Percentiles rank a stretch among this genome's conserved stretches.
Evolutionary conservation across 208 protist species (phyloP).

Genomic region (Acanthamoeba healyi): DNA sequence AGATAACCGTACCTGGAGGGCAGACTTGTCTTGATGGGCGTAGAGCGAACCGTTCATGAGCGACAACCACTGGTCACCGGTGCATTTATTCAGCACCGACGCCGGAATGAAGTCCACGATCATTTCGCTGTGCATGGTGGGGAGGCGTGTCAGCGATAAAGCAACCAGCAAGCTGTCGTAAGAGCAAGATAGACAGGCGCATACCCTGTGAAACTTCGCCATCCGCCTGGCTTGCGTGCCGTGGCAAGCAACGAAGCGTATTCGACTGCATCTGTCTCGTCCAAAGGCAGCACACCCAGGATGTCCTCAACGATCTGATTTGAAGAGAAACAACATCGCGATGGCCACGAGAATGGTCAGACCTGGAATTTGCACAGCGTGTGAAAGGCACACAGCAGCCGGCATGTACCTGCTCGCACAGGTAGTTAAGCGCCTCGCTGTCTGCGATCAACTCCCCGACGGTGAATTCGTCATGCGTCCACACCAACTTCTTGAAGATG

Average conservation of each 20-base stretch:
- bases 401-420: slow-evolving; percentile 6
- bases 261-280: too few relatives aligned
- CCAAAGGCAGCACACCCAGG: too few relatives aligned
- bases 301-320: too few relatives aligned
- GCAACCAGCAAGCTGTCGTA: neutral
- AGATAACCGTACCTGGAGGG: neutral
- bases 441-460: neutral
- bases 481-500: slow-evolving; percentile 16
- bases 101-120: neutral
- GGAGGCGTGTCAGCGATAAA: too few relatives aligned
- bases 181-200: too few relatives aligned
- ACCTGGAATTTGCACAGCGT: too few relatives aligned
- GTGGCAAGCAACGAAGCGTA: neutral
- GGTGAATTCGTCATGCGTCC: neutral
- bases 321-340: too few relatives aligned
- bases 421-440: neutral
- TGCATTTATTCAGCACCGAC: neutral
- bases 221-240: neutral
- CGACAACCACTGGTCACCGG: neutral
- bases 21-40: neutral
- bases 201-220: neutral
- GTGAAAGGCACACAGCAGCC: too few relatives aligned
- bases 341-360: too few relatives aligned
- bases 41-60: neutral
- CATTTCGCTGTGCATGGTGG: neutral